Conservation (phyloP, 345 rosid genomes). For the Cardamine chenopodiifolia region DNA sequence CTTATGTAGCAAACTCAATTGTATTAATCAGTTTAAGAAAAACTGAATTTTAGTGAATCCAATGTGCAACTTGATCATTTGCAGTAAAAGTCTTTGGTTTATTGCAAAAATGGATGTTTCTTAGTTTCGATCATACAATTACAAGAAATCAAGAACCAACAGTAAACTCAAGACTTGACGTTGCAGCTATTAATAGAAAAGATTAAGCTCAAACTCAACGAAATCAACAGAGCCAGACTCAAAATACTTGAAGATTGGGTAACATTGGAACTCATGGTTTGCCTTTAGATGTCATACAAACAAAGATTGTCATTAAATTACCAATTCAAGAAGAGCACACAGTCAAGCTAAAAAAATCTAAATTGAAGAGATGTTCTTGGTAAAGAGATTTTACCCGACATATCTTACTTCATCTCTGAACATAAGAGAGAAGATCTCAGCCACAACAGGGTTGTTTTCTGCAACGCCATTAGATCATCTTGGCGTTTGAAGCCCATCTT, state of each 20-base stretch:
- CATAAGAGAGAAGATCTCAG: constrained; percentile 97
- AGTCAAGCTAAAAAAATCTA: no score
- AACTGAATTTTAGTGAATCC: no score
- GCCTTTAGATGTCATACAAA: constrained; percentile 87
- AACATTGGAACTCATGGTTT: constrained; percentile 85
- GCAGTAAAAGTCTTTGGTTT: constrained; percentile 36
- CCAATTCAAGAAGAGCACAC: no score
- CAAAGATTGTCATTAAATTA: no score
- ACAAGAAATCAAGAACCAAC: constrained; percentile 36
- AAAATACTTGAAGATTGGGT: constrained; percentile 97
- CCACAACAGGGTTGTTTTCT: constrained; percentile 99
- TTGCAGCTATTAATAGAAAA: constrained; percentile 60
- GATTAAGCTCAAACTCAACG: constrained; percentile 80
- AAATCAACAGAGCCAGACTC: constrained; percentile 98
- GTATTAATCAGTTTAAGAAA: no score
- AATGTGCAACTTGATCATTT: constrained; percentile 17
- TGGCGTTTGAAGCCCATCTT: no score
- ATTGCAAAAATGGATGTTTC: constrained; percentile 25
- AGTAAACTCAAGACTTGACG: constrained; percentile 29
- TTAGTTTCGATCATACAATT: constrained; percentile 26
- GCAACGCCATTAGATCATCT: constrained; percentile 29
- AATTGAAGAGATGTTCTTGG: not conserved
- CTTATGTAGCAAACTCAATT: no score
- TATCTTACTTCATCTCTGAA: constrained; percentile 99
- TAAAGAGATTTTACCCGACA: constrained; percentile 67